Base-by-base conservation (phyloP, 2,329 filamentous ascomycete genomes). In the Capronia americana region DNA sequence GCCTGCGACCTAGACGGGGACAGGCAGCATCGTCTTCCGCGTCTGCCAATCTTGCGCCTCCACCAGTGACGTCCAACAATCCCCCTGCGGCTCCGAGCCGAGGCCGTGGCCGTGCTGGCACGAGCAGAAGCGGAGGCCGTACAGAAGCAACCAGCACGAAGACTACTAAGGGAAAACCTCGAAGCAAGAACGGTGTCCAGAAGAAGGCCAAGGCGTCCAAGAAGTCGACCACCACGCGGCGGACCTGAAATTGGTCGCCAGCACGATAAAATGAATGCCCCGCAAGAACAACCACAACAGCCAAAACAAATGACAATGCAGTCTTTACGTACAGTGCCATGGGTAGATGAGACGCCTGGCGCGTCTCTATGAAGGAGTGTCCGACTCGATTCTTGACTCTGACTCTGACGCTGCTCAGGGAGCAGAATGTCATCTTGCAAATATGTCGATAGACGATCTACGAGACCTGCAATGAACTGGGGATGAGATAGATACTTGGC, bases 151-250 rank as follows among this genome's bases (percentile, higher is more conserved):
- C 1, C 23, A 11, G 20, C 5, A 34, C 32, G 32, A 34, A 17
- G 6, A 53, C 28, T 4, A 50, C 23, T 12, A 48, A 48, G 17
- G 38, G 4, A 1, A 32, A 34, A 20, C 24, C 26, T 23, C 41
- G 41, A 32, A 26, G 24, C 5, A 17, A 12, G 24, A 50, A 32
- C 57, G 30, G n/a, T 23, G 41, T 34, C 8, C 57, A 34, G 20
- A 50, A 50, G 57, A 50, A 50, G n/a, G 28, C 41, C 34, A 50
- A 50, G 30, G 50, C 26, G 28, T 4, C 24, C 14, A 51, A 20
- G 57, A 44, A 17, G 57, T 14, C 17, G 11, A 53, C 8, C 20
- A 20, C 30, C 8, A 41, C 12, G 28, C 20, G 12, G 14, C 46
- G 20, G 14, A 30, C 23, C 20, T 41, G n/a, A 59, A 32, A n/a